Evolutionary conservation across 805 yeast species (phyloP).

Genomic region (Hanseniaspora thailandica): DNA sequence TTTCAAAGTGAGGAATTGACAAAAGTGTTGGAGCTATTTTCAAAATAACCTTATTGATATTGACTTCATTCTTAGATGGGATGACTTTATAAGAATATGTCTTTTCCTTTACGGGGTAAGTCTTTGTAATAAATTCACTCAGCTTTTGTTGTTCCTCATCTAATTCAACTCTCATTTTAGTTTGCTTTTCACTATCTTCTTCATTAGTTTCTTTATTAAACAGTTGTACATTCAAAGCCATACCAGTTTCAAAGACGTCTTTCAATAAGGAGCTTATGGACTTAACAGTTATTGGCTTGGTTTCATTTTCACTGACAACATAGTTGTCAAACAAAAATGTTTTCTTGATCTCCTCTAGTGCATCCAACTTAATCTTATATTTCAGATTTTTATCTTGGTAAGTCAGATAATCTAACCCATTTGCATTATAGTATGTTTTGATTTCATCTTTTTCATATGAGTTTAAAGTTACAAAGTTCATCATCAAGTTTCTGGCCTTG

Average conservation of each 20-base stretch:
- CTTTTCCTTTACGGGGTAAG: background rate
- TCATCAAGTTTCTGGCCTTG: slow-evolving; percentile 4
- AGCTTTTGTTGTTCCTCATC: background rate
- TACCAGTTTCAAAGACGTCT: slow-evolving; percentile 1
- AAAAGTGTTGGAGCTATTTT: background rate
- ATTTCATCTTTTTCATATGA: background rate
- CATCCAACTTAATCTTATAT: background rate
- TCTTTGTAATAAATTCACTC: background rate
- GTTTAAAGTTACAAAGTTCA: slow-evolving; percentile 1
- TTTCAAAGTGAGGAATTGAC: background rate
- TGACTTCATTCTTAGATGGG: background rate
- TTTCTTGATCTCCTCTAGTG: slow-evolving; percentile 6
- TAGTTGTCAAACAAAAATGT: slow-evolving; percentile 1
- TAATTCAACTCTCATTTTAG: background rate
- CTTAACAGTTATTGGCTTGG: background rate
- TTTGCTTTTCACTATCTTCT: background rate
- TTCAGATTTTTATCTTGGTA: background rate
- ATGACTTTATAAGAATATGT: slow-evolving; percentile 3
- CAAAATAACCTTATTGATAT: slow-evolving; percentile 2
- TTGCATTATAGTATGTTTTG: slow-evolving; percentile 1
- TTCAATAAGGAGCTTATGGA: background rate
- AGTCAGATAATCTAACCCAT: background rate
- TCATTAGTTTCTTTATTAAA: background rate
- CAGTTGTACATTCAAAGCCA: background rate
- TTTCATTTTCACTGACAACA: background rate